Base-by-base conservation (phyloP, 108 stramenopile species). In the Cylindrotheca closterium region DNA sequence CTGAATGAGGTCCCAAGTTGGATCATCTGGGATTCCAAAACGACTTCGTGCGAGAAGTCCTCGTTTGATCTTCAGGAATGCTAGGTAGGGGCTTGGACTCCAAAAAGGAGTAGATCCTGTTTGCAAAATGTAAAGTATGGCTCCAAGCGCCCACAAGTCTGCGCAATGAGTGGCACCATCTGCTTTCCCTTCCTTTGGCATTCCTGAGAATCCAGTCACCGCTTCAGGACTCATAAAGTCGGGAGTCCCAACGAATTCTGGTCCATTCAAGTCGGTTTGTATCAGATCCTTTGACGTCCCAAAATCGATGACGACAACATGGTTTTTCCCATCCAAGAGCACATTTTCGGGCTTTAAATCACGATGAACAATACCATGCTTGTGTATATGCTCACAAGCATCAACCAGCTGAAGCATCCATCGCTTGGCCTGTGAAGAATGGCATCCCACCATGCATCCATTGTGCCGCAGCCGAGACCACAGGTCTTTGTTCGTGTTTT, bases 211-310 rank as follows among this genome's bases (percentile, higher is more conserved):
- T 29, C 86, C 89, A n/a, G 78, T 80, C 37, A 98, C 92, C 0
- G 91, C 88, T 70, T 97, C 96, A 3, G 98, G 98, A 26, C 82
- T 70, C 98, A 99, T 98, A 73, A 97, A 99, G 71, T 99, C 97
- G 0, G 98, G 95, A n/a, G 98, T 98, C 4, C 98, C 98, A 2
- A 98, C 97, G 73, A 99, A 99, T 55, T 99, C 96, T 12, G 97
- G 97, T 2, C 98, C 98, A 70, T 99, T 99, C 68, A 98, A 78
- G 61, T 96, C 93, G 0, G 89, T 90, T 27, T 91, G 61, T 21
- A 96, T 67, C 57, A 96, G 67, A 72, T 99, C 98, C 67, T 99
- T 98, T 42, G 95, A 92, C 0, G 98, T 98, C 26, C 98, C 98
- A 63, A 98, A 98, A 78, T 99, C 98, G 64, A 98, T 91, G 31